phyloP scores from a whole-genome alignment of 495 filamentous ascomycete genomes.

The Rhypophila decipiens region DNA sequence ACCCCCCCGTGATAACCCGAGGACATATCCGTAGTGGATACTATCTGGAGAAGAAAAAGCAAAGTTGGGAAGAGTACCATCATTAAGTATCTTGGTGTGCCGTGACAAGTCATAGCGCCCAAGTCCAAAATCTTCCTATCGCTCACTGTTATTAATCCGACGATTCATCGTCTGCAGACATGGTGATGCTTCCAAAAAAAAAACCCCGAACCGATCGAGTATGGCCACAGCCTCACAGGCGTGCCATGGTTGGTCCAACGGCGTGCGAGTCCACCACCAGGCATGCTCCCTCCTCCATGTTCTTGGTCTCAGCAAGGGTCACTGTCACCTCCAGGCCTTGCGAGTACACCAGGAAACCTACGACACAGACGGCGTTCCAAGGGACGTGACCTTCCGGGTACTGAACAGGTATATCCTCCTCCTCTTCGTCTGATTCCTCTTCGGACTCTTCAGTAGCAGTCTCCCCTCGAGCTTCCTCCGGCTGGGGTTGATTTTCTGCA shows the following conservation, averaged over 20 bases:
- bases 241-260: conserved; percentile 19
- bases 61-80: too few relatives aligned
- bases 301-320: conserved; percentile 31
- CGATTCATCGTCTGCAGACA: too few relatives aligned
- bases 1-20: too few relatives aligned
- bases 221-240: too few relatives aligned
- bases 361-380: conserved; percentile 50
- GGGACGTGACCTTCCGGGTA: conserved; percentile 22
- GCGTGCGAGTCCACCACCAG: conserved; percentile 17
- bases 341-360: conserved; percentile 45
- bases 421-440: conserved; percentile 6
- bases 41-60: too few relatives aligned
- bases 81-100: too few relatives aligned
- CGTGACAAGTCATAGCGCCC: too few relatives aligned
- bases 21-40: too few relatives aligned
- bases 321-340: conserved; percentile 36
- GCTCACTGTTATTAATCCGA: too few relatives aligned
- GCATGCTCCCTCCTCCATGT: conserved; percentile 18
- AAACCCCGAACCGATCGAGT: too few relatives aligned
- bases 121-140: too few relatives aligned
- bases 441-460: conserved; percentile 6
- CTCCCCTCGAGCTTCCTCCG: not conserved
- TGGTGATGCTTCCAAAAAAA: too few relatives aligned
- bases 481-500: not conserved
- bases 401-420: not conserved